Conservation (phyloP, 148 eudicot species). For the Agrostemma githago region DNA sequence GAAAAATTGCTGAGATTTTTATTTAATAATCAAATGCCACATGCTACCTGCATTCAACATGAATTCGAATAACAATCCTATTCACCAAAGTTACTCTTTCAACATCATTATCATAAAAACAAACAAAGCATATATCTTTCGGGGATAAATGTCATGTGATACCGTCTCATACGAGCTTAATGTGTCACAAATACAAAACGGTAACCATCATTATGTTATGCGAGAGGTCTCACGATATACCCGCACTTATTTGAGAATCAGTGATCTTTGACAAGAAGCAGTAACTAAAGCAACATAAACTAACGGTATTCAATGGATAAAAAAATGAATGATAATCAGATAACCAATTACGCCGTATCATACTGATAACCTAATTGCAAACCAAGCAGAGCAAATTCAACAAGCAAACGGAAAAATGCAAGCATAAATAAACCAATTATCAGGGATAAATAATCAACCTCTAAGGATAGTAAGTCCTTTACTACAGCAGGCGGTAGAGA, state of each 20-base stretch:
- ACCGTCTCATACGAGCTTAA: too few relatives aligned
- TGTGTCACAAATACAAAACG: too few relatives aligned
- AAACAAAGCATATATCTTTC: not conserved
- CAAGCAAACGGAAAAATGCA: not conserved
- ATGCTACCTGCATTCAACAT: not conserved
- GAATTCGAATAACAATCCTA: not conserved
- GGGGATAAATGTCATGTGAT: too few relatives aligned
- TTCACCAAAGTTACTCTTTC: not conserved
- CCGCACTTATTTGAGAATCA: too few relatives aligned
- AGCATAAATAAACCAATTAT: not conserved
- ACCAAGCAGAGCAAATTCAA: not conserved
- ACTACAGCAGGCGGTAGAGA: conserved; percentile 42
- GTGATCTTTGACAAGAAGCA: not conserved
- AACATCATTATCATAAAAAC: not conserved
- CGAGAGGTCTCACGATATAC: too few relatives aligned
- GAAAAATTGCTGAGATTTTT: not conserved
- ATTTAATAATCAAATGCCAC: not conserved
- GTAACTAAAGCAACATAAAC: not conserved
- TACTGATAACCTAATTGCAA: conserved; percentile 3
- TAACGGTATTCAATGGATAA: not conserved
- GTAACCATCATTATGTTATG: too few relatives aligned
- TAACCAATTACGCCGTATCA: not conserved
- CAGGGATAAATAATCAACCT: conserved; percentile 28
- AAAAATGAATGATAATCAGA: not conserved
- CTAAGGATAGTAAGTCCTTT: conserved; percentile 48